Conservation (phyloP, 2,329 filamentous ascomycete species). For the Penicillium concentricum region DNA sequence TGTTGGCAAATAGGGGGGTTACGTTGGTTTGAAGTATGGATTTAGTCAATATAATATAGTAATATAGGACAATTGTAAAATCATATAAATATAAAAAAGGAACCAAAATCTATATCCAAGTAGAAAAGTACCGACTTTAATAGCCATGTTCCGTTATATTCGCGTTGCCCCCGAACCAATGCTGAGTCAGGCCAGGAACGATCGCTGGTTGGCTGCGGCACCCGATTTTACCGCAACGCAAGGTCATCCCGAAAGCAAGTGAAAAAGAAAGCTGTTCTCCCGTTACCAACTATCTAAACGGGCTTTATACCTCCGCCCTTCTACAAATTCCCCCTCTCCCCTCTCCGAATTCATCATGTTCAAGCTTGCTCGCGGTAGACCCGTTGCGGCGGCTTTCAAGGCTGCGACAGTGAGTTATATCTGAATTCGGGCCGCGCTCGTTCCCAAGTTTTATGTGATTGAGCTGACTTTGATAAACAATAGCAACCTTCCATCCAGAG, state of each 20-base stretch:
- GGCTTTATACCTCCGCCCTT: conserved; percentile 11
- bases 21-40: background rate
- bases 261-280: conserved; percentile 40
- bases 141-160: conserved; percentile 31
- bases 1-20: conserved; percentile 12
- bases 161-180: conserved; percentile 24
- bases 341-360: conserved; percentile 64
- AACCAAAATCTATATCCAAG: background rate
- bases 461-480: conserved; percentile 13
- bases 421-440: conserved; percentile 11
- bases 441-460: background rate
- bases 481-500: conserved; percentile 58
- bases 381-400: conserved; percentile 75
- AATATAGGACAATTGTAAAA: background rate
- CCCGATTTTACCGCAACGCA: conserved; percentile 27
- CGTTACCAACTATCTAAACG: conserved; percentile 12
- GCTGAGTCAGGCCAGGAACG: conserved; percentile 30
- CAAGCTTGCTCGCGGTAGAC: conserved; percentile 79
- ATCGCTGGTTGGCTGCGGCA: conserved; percentile 31
- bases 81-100: background rate
- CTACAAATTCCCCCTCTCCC: conserved; percentile 13
- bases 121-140: background rate
- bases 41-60: background rate
- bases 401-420: conserved; percentile 67
- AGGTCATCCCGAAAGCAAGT: conserved; percentile 28